phyloP scores from a whole-genome alignment of 2,329 filamentous ascomycete species.

The Malbranchea zuffiana region DNA sequence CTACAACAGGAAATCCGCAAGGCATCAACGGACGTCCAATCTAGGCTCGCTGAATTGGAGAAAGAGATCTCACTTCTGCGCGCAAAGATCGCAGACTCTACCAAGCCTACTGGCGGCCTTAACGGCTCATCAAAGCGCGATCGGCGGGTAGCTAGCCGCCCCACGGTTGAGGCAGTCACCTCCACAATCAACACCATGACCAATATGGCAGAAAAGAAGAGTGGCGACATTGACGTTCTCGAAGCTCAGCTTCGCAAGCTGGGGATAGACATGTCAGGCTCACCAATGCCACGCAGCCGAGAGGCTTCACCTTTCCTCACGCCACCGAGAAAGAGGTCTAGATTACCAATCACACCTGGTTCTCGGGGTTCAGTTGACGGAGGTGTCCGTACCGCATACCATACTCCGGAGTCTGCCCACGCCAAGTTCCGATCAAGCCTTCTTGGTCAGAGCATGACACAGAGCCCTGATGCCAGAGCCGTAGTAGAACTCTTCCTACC shows the following conservation, averaged over 20 bases:
- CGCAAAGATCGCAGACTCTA: constrained; percentile 57
- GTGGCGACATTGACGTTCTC: constrained; percentile 78
- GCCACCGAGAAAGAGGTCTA: constrained; percentile 24
- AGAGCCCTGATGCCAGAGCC: constrained; percentile 24
- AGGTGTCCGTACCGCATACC: constrained; percentile 24
- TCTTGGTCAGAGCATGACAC: constrained; percentile 27
- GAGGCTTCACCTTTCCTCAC: constrained; percentile 32
- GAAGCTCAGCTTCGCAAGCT: constrained; percentile 76
- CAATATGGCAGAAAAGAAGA: constrained; percentile 79
- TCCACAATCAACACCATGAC: constrained; percentile 92
- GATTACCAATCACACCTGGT: constrained; percentile 29
- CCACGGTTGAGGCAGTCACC: constrained; percentile 83
- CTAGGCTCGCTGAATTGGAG: constrained; percentile 65
- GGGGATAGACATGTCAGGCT: constrained; percentile 33
- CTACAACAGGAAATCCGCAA: constrained; percentile 76
- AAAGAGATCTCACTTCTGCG: constrained; percentile 68
- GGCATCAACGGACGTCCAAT: constrained; percentile 62
- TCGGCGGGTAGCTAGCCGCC: constrained; percentile 37
- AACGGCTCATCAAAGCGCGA: constrained; percentile 26
- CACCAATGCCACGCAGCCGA: constrained; percentile 5
- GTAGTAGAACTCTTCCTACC: constrained; percentile 17
- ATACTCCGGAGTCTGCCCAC: constrained; percentile 31
- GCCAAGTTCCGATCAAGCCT: constrained; percentile 20
- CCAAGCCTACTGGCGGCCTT: constrained; percentile 40
- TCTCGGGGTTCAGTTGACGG: constrained; percentile 28